Base-by-base conservation (phyloP, 2,329 filamentous ascomycete species). In the Penicillium concentricum region DNA sequence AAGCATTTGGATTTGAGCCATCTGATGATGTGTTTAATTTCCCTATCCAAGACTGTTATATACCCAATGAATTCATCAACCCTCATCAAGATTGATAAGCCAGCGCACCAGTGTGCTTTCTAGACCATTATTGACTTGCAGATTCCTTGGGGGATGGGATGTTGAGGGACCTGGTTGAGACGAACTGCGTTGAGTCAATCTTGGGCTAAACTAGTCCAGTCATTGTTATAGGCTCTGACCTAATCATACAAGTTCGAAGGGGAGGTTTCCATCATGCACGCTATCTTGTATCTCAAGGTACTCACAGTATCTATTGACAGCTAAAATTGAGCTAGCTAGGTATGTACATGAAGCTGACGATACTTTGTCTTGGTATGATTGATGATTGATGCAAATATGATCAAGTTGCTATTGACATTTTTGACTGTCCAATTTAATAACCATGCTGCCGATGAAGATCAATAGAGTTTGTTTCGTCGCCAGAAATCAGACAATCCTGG, bases 391-490 rank as follows among this genome's bases (percentile, higher is more conserved):
- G 47, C 8, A 44, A 24, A 34, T 51, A 8, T 16, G 26, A 5
- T 16, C 18, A 20, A 34, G 20, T 41, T 26, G 13, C 20, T 38
- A 46, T 49, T 28, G 12, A 55, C 18, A 10, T n/a, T 52, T 20
- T 45, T 4, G 2, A 53, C 54, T 13, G n/a, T 48, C 0, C 32
- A 15, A n/a, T 63, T 56, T 13, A 60, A 55, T 38, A 68, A 22
- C 5, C 38, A 39, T n/a, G 8, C 38, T 39, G 20, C n/a, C 12
- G 18, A n/a, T 15, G 38, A 26, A 43, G n/a, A 34, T 61, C 44
- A 73, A 57, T 72, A 71, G 10, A 72, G 49, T 54, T 54, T 66
- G 34, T 66, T 67, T 38, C 59, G 57, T 37, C 61, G 56, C 66
- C 66, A 68, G 54, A 68, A 67, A 7, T 42, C 52, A 26, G 56